These are phyloP conservation scores for Leucocoprinus birnbaumii DNA, from an alignment of 768 basidiomycete species.

Conservation along the genomic window DNA sequence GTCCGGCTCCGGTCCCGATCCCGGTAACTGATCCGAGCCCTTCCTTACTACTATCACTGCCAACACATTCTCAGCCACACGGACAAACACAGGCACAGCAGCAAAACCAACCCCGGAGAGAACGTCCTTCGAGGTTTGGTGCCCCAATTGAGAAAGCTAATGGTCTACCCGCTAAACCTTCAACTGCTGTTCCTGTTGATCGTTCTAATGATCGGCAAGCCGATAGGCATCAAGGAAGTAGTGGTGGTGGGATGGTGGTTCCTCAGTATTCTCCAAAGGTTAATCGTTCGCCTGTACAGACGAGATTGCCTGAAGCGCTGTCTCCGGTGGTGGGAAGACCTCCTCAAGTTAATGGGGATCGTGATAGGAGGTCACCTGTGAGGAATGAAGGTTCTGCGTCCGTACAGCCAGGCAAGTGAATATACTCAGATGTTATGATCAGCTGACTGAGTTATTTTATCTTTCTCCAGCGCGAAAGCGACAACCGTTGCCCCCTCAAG, in stretches of 20 bases:
- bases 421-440: no score
- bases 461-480: slow-evolving; percentile 6
- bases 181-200: neutral
- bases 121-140: slow-evolving; percentile 8
- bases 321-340: no score
- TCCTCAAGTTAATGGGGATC: neutral
- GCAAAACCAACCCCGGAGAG: neutral
- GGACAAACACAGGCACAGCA: no score
- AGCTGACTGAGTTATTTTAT: neutral
- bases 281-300: neutral
- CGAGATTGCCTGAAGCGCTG: neutral
- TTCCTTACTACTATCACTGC: no score
- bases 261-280: neutral
- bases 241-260: neutral
- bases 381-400: neutral
- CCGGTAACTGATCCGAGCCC: neutral
- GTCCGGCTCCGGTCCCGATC: no score
- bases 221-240: neutral
- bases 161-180: slow-evolving; percentile 7
- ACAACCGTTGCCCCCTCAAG: slow-evolving; percentile 9
- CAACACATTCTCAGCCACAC: no score
- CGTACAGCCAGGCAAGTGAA: neutral
- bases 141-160: neutral
- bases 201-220: neutral
- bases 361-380: neutral